Evolutionary conservation across 2,329 filamentous ascomycete species (phyloP), one percentile per base, ranked within the genome.

Genomic region (Ilyonectria sp.): DNA sequence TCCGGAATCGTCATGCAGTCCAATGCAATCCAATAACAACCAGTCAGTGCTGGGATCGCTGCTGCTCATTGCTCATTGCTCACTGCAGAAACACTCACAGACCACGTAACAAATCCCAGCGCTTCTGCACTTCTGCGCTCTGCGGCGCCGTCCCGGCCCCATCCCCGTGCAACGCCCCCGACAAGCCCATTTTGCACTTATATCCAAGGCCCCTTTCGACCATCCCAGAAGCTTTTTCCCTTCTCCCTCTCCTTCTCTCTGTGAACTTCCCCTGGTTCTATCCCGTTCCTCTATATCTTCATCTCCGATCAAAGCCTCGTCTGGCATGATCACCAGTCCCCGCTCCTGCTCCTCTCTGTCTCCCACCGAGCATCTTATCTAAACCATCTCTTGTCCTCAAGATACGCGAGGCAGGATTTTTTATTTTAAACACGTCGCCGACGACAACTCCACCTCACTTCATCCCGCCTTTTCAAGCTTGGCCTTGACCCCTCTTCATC

Each of bases 141-240:
- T 64, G 55, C 63, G 54, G 56, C 63, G 63, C 55, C 50, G 63
- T 65, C 44, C 63, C 49, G 55, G 55, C 55, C 61, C 61, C 62
- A 64, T 64, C 55, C 61, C 55, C 62, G 62, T 64, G 62, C 62
- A n/a, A 60, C 40, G 56, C 55, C 63, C 63, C 63, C 60, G 61
- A 65, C 57, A 44, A 40, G 55, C 57, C 60, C 63, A 63, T 63
- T 73, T 67, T 65, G 60, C 69, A 75, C 72, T 75, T 75, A 75
- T 71, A 73, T 70, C 46, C 60, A 69, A 73, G 64, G 63, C 70
- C 71, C 72, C 72, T 60, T 71, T 71, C 69, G 56, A 65, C 46
- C 55, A 69, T 58, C 65, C 61, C 67, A 61, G 55, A 37, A 21
- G 53, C 54, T 55, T 58, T 71, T 67, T 43, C 47, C 64, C 53